Evolutionary conservation across 2,329 filamentous ascomycete species (phyloP), one percentile per base, ranked within the genome.

Genomic region (Phoma sp.): DNA sequence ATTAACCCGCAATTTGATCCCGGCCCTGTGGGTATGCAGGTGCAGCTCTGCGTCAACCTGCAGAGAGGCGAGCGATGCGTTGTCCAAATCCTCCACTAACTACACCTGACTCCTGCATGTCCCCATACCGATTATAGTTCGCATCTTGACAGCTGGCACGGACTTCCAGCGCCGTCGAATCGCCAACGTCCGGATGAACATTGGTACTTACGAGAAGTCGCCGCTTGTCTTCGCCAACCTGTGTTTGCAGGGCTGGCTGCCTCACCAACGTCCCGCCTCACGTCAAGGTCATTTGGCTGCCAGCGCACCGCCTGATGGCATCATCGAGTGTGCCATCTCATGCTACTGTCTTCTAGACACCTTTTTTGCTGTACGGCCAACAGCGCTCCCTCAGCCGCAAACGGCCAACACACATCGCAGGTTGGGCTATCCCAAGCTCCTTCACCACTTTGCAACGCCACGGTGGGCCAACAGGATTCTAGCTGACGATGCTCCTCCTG

Each of bases 41-140:
- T 71, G 71, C 71, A 74, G 69, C 66, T 70, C 70, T 73, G 72
- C 71, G 68, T 73, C 71, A 74, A 73, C 72, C 51, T 74, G 70
- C 72, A 74, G 68, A 58, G 58, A 65, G 59, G 66, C 68, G 69
- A 71, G 68, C 65, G 57, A 61, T 71, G 65, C 56, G 64, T 67
- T 66, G 65, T 68, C 68, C 60, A 53, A 64, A 56, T 53, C 60
- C 58, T 69, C 69, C 65, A 62, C 70, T 73, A 72, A 66, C 68
- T 68, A 56, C 60, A 64, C 61, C 57, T 52, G 65, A 50, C 68
- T 57, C 47, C 49, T 68, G 66, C 71, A 68, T 66, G 41, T 58
- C 63, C 65, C 62, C 62, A 60, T 59, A 58, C 68, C 61, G 53
- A 61, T 55, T 53, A 52, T 57, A 59, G 54, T 66, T 62, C 59